Evolutionary conservation across 1,284 basidiomycete species (phyloP).

Genomic region (Ustilago trichophora): DNA sequence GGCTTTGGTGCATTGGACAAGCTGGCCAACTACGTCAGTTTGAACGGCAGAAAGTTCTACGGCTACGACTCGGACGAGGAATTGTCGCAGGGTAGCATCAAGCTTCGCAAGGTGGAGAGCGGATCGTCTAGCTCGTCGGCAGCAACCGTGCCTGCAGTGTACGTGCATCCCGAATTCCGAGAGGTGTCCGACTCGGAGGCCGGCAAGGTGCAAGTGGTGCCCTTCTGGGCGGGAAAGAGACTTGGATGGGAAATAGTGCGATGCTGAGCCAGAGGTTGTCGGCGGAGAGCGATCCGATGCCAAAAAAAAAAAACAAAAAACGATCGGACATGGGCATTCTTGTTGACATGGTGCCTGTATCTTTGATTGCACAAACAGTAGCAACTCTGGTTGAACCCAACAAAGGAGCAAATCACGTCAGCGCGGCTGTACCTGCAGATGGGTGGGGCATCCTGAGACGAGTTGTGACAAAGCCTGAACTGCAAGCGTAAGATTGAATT

Average conservation of each 20-base stretch:
- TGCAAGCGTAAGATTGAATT: too few relatives aligned
- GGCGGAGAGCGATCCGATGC: slow-evolving; percentile 12
- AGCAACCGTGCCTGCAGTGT: slow-evolving; percentile 54
- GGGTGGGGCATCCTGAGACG: too few relatives aligned
- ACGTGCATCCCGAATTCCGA: slow-evolving; percentile 46
- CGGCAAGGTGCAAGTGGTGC: slow-evolving; percentile 72
- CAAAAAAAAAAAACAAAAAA: too few relatives aligned
- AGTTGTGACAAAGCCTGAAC: too few relatives aligned
- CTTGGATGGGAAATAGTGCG: slow-evolving; percentile 80
- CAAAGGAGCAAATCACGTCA: too few relatives aligned
- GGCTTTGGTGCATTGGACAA: slow-evolving; percentile 63
- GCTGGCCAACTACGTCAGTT: slow-evolving; percentile 57
- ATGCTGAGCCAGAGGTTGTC: too few relatives aligned
- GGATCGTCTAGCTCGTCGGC: too few relatives aligned
- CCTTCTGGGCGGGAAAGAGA: slow-evolving; percentile 89
- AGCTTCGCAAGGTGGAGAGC: slow-evolving; percentile 36
- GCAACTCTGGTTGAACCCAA: too few relatives aligned
- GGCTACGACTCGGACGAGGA: slow-evolving; percentile 30
- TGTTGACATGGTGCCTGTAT: slow-evolving; percentile 31
- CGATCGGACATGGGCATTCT: too few relatives aligned
- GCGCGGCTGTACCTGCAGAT: too few relatives aligned
- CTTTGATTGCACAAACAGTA: slow-evolving; percentile 16
- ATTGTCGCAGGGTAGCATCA: slow-evolving; percentile 28
- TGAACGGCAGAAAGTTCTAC: slow-evolving; percentile 63
- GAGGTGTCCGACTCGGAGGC: slow-evolving; percentile 38